Evolutionary conservation across 2,329 filamentous ascomycete species (phyloP).

Genomic region (Stagonosporopsis tanaceti): DNA sequence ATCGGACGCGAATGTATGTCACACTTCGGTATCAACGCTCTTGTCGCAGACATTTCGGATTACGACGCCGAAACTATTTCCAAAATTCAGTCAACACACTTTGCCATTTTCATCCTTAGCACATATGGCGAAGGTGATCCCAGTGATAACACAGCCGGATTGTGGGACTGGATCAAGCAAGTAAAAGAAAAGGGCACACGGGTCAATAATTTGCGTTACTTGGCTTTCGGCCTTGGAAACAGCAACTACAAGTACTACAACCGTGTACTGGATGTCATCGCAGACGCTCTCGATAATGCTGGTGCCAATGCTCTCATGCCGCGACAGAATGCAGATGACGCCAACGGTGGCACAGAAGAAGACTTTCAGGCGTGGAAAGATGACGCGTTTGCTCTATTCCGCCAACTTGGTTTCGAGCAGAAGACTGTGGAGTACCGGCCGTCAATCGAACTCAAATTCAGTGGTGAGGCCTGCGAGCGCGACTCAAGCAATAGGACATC

Average conservation of each 20-base stretch:
- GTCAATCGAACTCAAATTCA: constrained; percentile 36
- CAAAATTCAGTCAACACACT: constrained; percentile 33
- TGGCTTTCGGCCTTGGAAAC: constrained; percentile 57
- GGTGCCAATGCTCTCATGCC: constrained; percentile 46
- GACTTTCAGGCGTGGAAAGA: constrained; percentile 55
- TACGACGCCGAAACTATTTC: constrained; percentile 55
- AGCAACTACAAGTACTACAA: constrained; percentile 60
- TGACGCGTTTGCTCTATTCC: constrained; percentile 44
- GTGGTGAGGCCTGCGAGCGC: constrained; percentile 14
- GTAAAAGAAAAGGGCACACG: constrained; percentile 27
- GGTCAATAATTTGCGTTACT: constrained; percentile 47
- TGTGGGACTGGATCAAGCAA: constrained; percentile 48
- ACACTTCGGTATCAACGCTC: constrained; percentile 51
- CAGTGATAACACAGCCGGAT: constrained; percentile 47
- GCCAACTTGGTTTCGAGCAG: constrained; percentile 44
- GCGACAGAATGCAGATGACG: constrained; percentile 52
- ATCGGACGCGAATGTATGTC: constrained; percentile 52
- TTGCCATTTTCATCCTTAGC: constrained; percentile 48
- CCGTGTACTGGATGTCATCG: constrained; percentile 50
- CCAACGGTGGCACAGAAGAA: constrained; percentile 54
- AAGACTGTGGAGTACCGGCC: constrained; percentile 47
- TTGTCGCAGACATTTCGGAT: constrained; percentile 58
- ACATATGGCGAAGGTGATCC: constrained; percentile 53
- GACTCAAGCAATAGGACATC: constrained; percentile 31
- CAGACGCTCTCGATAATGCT: constrained; percentile 40